Percentiles rank a stretch among this genome's conserved stretches.
phyloP scores from a whole-genome alignment of 140 eudicot species.

The Anethum foeniculum region DNA sequence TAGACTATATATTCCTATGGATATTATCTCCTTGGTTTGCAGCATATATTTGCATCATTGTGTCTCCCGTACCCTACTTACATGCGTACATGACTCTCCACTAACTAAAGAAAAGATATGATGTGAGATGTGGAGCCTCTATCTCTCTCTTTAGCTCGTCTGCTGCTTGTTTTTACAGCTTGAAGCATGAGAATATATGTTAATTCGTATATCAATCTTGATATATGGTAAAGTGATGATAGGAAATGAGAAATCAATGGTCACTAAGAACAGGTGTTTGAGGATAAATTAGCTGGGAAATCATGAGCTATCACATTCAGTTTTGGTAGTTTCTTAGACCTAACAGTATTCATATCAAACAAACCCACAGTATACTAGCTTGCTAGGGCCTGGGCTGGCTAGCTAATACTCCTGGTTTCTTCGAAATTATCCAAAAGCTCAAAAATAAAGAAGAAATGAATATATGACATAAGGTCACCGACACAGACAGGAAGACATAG shows the following conservation, averaged over 20 bases:
- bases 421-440: not conserved
- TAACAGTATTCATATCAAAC: not conserved
- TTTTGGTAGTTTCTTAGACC: not conserved
- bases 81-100: not conserved
- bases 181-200: no score
- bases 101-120: not conserved
- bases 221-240: not conserved
- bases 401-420: not conserved
- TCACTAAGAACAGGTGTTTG: not conserved
- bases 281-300: not conserved
- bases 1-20: not conserved
- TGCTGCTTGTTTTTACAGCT: not conserved
- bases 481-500: not conserved
- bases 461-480: not conserved
- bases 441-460: not conserved
- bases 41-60: not conserved
- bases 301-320: not conserved
- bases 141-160: not conserved
- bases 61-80: conserved; percentile 4
- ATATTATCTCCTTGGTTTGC: not conserved
- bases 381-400: not conserved
- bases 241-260: not conserved
- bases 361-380: not conserved
- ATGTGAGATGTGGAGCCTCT: not conserved
- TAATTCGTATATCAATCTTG: no score